phyloP scores from a whole-genome alignment of 202 grass and related monocot genomes.

The Setaria italica region DNA sequence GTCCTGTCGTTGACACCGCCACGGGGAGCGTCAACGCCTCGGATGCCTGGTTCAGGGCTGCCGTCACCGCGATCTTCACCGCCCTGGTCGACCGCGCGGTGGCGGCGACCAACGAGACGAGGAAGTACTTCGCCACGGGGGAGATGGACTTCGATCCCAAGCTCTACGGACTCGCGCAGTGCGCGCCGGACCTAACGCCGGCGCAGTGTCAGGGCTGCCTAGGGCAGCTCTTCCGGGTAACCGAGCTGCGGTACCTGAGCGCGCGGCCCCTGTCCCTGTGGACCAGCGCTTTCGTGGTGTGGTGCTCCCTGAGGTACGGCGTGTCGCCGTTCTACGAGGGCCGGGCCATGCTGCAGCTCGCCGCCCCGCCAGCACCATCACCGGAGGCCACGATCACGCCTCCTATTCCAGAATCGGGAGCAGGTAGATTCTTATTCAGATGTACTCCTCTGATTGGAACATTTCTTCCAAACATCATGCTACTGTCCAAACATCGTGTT shows the following conservation, averaged over 20 bases:
- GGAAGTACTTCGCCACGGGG: constrained; percentile 46
- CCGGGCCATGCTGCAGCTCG: constrained; percentile 42
- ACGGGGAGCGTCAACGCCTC: not conserved
- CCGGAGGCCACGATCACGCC: not conserved
- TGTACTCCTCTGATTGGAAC: no score
- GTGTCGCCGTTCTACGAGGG: constrained; percentile 47
- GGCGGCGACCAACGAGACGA: constrained; percentile 24
- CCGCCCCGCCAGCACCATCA: constrained; percentile 15
- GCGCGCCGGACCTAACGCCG: constrained; percentile 47
- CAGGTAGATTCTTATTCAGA: not conserved
- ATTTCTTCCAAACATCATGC: not conserved
- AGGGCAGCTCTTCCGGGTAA: not conserved
- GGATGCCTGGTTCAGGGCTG: constrained; percentile 38
- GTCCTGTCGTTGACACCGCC: not conserved
- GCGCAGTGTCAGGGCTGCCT: constrained; percentile 56
- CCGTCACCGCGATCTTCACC: not conserved
- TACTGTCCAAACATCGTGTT: no score
- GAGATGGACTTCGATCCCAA: constrained; percentile 32
- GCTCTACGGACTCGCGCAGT: constrained; percentile 67
- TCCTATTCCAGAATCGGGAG: not conserved
- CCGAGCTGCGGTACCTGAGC: not conserved
- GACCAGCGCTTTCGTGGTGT: not conserved
- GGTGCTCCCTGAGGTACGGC: constrained; percentile 61
- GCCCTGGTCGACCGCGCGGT: constrained; percentile 12
- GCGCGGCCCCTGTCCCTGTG: not conserved